Conservation (phyloP, 2,329 filamentous ascomycete species). For the Aspergillus sergii region DNA sequence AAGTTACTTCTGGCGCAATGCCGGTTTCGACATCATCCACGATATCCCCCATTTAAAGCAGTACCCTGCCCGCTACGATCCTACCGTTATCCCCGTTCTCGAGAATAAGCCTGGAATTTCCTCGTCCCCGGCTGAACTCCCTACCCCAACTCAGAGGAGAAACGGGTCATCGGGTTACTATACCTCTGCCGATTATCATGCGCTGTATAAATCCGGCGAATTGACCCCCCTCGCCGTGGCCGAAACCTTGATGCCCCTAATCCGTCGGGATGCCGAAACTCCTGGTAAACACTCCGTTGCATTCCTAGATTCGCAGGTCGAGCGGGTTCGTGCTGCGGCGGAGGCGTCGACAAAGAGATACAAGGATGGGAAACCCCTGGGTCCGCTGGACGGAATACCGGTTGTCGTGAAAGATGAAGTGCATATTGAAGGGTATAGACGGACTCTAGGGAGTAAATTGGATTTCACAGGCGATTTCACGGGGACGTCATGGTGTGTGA, state of each 20-base stretch:
- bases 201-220: slow-evolving; percentile 69
- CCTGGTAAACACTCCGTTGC: slow-evolving; percentile 67
- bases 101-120: slow-evolving; percentile 16
- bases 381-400: slow-evolving; percentile 78
- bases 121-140: slow-evolving; percentile 22
- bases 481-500: slow-evolving; percentile 70
- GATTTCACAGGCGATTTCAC: slow-evolving; percentile 55
- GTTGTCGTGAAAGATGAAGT: slow-evolving; percentile 84
- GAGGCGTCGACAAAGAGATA: slow-evolving; percentile 74
- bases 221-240: slow-evolving; percentile 73
- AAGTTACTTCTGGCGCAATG: slow-evolving; percentile 70
- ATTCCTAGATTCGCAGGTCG: slow-evolving; percentile 69
- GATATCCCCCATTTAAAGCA: slow-evolving; percentile 57
- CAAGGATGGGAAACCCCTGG: slow-evolving; percentile 64
- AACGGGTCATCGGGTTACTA: slow-evolving; percentile 56
- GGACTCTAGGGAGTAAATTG: slow-evolving; percentile 65
- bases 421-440: slow-evolving; percentile 69
- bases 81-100: slow-evolving; percentile 56
- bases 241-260: slow-evolving; percentile 70
- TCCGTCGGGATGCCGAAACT: slow-evolving; percentile 60
- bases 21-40: slow-evolving; percentile 64
- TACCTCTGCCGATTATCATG: slow-evolving; percentile 75
- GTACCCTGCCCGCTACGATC: slow-evolving; percentile 58
- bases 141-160: slow-evolving; percentile 38
- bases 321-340: slow-evolving; percentile 68